These are phyloP conservation scores for Fusarium tanahbumbuense DNA, from an alignment of 2,329 filamentous ascomycete genomes.

Conservation along the genomic window DNA sequence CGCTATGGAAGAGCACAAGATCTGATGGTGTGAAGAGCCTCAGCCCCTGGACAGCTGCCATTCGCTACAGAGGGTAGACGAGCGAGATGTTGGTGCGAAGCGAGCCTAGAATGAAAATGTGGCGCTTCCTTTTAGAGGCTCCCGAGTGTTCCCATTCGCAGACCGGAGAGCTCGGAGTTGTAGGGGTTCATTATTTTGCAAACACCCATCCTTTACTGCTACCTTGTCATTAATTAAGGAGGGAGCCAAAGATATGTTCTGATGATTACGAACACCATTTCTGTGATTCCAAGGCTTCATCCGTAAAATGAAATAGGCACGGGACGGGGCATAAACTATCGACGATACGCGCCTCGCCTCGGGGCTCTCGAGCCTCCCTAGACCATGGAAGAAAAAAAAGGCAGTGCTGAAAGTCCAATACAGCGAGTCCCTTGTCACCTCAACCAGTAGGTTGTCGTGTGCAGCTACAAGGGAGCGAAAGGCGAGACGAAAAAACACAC, in stretches of 20 bases:
- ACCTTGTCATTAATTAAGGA: constrained; percentile 23
- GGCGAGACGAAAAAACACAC: constrained; percentile 24
- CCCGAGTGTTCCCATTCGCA: constrained; percentile 47
- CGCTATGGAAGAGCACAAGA: constrained; percentile 14
- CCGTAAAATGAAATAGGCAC: background rate
- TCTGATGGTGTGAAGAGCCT: constrained; percentile 33
- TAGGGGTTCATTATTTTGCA: constrained; percentile 16
- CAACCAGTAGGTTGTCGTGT: background rate
- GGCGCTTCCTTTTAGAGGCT: constrained; percentile 21
- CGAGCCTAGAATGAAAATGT: constrained; percentile 21
- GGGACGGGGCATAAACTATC: constrained; percentile 18
- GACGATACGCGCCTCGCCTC: constrained; percentile 10
- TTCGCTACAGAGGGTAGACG: constrained; percentile 7
- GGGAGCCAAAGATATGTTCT: constrained; percentile 20
- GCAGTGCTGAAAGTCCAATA: background rate
- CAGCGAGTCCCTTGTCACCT: constrained; percentile 10
- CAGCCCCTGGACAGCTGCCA: constrained; percentile 9
- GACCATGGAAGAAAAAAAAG: constrained; percentile 4
- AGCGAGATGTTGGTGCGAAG: constrained; percentile 22
- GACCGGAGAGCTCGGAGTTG: constrained; percentile 45
- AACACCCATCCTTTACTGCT: constrained; percentile 19
- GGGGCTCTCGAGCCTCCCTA: constrained; percentile 3
- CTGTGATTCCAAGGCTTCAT: background rate
- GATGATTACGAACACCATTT: constrained; percentile 4
- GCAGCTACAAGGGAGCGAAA: constrained; percentile 18